Base-by-base conservation (phyloP, 441 rosid genomes). In the Brassica hybrid region DNA sequence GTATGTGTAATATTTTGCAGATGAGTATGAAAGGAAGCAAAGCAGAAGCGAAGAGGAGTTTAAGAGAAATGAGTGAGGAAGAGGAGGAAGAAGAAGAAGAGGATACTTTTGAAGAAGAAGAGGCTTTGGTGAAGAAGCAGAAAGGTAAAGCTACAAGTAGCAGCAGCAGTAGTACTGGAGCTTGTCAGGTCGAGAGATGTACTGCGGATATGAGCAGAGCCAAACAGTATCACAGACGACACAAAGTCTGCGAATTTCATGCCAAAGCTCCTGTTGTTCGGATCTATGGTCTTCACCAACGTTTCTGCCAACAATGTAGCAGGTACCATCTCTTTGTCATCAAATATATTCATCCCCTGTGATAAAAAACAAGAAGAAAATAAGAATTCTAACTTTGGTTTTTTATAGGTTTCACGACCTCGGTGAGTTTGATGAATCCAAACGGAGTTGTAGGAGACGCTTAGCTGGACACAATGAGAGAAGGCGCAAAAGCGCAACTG, bases 291-390 rank as follows among this genome's bases (percentile, higher is more conserved):
- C 77, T 76, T 58, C 88, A 80, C 7, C 90, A 90, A 78, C 94
- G 98, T 67, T 94, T 94, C 74, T 94, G 98, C 84, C 98, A 94
- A 77, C 98, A 92, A 90, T 94, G 98, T 78, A 94, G 98, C 97
- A 92, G 92, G 98, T 94, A 38, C n/a, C n/a, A 19, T 8, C 10
- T 36, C 6, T 57, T n/a, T 66, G 1, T 56, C 70, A 25, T 60
- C 67, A 13, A 13, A 5, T 21, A 16, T 54, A 30, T 57, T 38
- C 3, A 38, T 6, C 38, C 1, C 38, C 38, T 7, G 38, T 6
- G n/a, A n/a, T n/a, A n/a, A 9, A 34, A 3, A 38, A 45, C 38
- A 64, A 63, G 21, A 64, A 16, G 18, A 63, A 54, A 13, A 48
- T 48, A 54, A 65, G 65, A 65, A 27, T 7, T 67, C 32, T 5